A percentile compares a stretch with the other conserved stretches of the same genome.
Conservation (phyloP, 2,329 filamentous ascomycete species). For the Claviceps pazoutovae region DNA sequence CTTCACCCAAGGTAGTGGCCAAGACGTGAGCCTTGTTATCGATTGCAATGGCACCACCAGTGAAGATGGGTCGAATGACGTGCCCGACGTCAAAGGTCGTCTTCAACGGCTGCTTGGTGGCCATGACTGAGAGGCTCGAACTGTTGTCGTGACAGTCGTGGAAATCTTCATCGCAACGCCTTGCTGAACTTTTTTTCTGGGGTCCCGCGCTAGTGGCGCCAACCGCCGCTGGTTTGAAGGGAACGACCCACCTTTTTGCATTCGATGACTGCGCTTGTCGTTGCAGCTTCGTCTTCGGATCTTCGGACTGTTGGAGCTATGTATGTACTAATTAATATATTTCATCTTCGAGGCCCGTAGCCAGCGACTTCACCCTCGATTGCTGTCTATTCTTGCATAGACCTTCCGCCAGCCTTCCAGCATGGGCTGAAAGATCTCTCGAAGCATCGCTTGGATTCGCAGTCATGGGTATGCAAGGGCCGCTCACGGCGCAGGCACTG, state of each 20-base stretch:
- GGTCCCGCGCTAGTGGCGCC: background rate
- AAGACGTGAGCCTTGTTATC: conserved; percentile 71
- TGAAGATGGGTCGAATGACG: conserved; percentile 85
- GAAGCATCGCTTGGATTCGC: background rate
- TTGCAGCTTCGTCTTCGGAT: no score
- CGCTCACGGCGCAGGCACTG: conserved; percentile 42
- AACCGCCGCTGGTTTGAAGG: background rate
- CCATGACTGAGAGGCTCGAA: conserved; percentile 25
- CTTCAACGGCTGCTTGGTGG: conserved; percentile 51
- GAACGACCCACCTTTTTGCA: background rate
- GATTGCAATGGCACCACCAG: conserved; percentile 74
- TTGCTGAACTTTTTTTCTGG: conserved; percentile 5
- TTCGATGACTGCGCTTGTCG: background rate
- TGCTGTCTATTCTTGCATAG: background rate
- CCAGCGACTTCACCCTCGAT: background rate
- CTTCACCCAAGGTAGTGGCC: conserved; percentile 81
- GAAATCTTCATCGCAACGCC: background rate
- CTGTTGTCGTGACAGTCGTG: background rate
- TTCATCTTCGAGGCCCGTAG: background rate
- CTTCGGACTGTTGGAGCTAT: no score
- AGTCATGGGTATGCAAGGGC: conserved; percentile 39
- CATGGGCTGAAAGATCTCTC: background rate
- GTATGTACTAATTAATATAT: no score
- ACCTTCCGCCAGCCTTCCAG: background rate
- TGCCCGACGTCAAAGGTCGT: conserved; percentile 79